Conservation (phyloP, 2,329 filamentous ascomycete species). For the Lojkania enalia region DNA sequence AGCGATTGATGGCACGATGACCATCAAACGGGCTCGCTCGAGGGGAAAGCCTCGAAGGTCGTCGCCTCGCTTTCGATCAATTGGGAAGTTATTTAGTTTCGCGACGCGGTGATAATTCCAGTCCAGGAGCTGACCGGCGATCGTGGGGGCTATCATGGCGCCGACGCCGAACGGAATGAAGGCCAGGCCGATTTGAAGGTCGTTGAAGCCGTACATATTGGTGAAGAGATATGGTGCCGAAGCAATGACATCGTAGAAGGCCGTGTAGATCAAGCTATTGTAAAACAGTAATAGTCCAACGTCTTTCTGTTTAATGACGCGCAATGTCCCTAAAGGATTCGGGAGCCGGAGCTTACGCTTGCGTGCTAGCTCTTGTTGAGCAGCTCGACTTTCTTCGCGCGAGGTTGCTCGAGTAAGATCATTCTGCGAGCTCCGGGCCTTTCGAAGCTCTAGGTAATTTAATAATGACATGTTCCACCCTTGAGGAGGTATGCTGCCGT, state of each 20-base stretch:
- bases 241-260: slow-evolving; percentile 53
- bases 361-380: slow-evolving; percentile 26
- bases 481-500: slow-evolving; percentile 27
- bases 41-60: slow-evolving; percentile 55
- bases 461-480: slow-evolving; percentile 29
- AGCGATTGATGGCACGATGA: slow-evolving; percentile 39
- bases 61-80: slow-evolving; percentile 60
- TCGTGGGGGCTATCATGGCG: slow-evolving; percentile 40
- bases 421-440: slow-evolving; percentile 21
- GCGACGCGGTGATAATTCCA: slow-evolving; percentile 73
- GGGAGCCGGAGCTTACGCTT: slow-evolving; percentile 47
- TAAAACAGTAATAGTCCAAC: slow-evolving; percentile 44
- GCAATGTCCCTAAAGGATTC: slow-evolving; percentile 49
- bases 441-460: slow-evolving; percentile 34
- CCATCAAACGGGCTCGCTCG: slow-evolving; percentile 50
- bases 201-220: slow-evolving; percentile 51
- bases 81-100: slow-evolving; percentile 60
- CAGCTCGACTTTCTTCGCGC: slow-evolving; percentile 22
- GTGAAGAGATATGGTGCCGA: slow-evolving; percentile 52
- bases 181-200: slow-evolving; percentile 51
- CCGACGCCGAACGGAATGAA: slow-evolving; percentile 48
- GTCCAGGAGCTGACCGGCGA: slow-evolving; percentile 63
- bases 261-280: slow-evolving; percentile 49
- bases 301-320: slow-evolving; percentile 47
- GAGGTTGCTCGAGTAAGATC: slow-evolving; percentile 26